Evolutionary conservation across 176 grass and related monocot genomes (phyloP), one percentile per base, ranked within the genome.

Genomic region (Oryza officinalis): DNA sequence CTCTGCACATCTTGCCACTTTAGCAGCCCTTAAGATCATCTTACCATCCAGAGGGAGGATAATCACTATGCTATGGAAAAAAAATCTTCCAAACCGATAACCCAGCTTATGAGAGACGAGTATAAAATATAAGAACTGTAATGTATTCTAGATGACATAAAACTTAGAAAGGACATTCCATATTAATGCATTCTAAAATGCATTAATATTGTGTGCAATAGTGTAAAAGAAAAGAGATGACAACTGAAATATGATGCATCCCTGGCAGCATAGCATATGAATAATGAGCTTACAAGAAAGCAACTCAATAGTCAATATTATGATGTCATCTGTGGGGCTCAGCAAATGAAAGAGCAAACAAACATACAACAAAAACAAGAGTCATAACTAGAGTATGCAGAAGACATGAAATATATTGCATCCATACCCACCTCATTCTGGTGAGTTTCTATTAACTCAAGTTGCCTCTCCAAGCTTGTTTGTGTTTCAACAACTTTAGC

Each of bases 401-500:
- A 32, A 85, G 4, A 69, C 41, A 80, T 30, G 33, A 81, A 40
- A 67, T 22, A 1, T 50, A 82, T 78, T 78, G 45, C 11, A 84
- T 22, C 28, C 25, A 66, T 10, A 74, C 72, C 11, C 76, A 99
- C 97, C 91, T 99, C 97, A 72, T 80, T 86, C 76, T 99, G 97
- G 77, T 99, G 97, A 74, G 97, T 99, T 90, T 99, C 97, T 79
- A 94, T 96, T 79, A 99, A 91, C 85, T 99, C 93, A 69, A 99
- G 93, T 81, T 99, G 91, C 38, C 91, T 84, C 77, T 96, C 93
- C 86, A 99, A 89, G 88, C 88, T 84, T 86, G 87, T 99, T 92
- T 99, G 93, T 72, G 91, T 94, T 78, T 99, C 97, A 73, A 99
- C 97, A 86, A 99, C 97, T 87, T 94, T 99, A 57, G 97, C 97